phyloP scores from a whole-genome alignment of 495 filamentous ascomycete species.

The Penicillium desertorum region DNA sequence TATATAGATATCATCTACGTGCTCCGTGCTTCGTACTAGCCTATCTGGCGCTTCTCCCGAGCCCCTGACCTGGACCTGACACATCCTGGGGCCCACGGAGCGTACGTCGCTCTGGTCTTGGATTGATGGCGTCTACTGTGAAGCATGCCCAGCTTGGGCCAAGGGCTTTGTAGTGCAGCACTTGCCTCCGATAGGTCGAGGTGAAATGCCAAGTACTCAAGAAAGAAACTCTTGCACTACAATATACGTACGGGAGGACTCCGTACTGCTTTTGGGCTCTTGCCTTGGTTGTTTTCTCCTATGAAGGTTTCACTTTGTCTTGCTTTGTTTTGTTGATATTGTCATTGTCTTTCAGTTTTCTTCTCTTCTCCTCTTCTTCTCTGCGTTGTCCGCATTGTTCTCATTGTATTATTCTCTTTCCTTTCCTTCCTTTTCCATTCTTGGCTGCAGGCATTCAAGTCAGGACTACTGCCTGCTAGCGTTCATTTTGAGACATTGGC shows the following conservation, averaged over 20 bases:
- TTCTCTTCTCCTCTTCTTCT: neutral
- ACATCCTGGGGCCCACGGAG: neutral
- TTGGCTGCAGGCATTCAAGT: slow-evolving; percentile 23
- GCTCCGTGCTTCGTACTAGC: neutral
- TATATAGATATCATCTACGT: neutral
- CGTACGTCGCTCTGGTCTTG: neutral
- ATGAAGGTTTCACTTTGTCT: slow-evolving; percentile 17
- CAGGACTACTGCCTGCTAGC: slow-evolving; percentile 12
- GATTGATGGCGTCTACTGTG: slow-evolving; percentile 2
- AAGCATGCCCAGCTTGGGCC: slow-evolving; percentile 11
- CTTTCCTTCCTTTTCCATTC: slow-evolving; percentile 23
- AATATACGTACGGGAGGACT: neutral
- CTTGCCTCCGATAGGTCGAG: slow-evolving; percentile 9
- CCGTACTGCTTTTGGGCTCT: neutral
- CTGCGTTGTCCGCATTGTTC: slow-evolving; percentile 7
- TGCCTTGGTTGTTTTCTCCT: slow-evolving; percentile 3
- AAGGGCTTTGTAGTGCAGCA: neutral
- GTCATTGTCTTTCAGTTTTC: slow-evolving; percentile 4
- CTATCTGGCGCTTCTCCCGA: neutral
- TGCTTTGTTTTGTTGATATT: slow-evolving; percentile 19
- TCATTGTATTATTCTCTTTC: slow-evolving; percentile 12
- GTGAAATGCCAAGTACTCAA: neutral
- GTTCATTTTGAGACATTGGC: slow-evolving; percentile 9
- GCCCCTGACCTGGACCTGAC: slow-evolving; percentile 4
- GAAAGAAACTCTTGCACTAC: neutral